These are phyloP conservation scores for Coprinellus micaceus DNA, from an alignment of 768 basidiomycete species.

Conservation along the genomic window DNA sequence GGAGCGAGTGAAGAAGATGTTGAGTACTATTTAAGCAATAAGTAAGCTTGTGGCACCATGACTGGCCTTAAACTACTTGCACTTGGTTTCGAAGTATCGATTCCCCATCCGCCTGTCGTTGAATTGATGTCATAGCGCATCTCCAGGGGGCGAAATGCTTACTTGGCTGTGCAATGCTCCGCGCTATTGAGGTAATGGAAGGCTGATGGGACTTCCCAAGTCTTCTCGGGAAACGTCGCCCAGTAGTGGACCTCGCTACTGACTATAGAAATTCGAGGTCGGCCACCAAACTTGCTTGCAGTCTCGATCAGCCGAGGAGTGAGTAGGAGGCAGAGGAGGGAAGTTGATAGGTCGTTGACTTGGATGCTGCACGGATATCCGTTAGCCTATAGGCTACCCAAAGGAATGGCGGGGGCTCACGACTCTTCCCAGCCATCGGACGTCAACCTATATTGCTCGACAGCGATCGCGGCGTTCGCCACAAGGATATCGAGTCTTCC, in stretches of 20 bases:
- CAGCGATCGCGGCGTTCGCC: constrained; percentile 36
- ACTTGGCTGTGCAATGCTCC: constrained; percentile 22
- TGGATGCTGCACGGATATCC: constrained; percentile 32
- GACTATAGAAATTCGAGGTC: constrained; percentile 35
- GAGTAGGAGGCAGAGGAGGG: constrained; percentile 35
- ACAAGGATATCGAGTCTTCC: constrained; percentile 41
- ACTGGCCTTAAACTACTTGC: not conserved
- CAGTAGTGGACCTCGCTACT: constrained; percentile 37
- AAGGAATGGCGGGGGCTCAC: constrained; percentile 22
- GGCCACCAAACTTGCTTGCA: constrained; percentile 21
- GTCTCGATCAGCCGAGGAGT: constrained; percentile 38
- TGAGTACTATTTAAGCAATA: constrained; percentile 30
- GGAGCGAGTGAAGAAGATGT: constrained; percentile 37
- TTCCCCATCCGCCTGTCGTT: not conserved
- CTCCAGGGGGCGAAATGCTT: not conserved
- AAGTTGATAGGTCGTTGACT: constrained; percentile 39
- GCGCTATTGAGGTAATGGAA: constrained; percentile 27
- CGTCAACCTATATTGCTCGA: constrained; percentile 12
- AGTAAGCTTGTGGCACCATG: not conserved
- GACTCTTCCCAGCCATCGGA: constrained; percentile 44
- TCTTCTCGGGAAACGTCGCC: constrained; percentile 18
- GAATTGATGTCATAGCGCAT: not conserved
- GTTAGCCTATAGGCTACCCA: not conserved
- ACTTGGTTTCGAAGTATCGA: constrained; percentile 7
- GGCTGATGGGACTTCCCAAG: constrained; percentile 21